phyloP scores from a whole-genome alignment of 129 eudicot genomes.

The Tagetes erecta region DNA sequence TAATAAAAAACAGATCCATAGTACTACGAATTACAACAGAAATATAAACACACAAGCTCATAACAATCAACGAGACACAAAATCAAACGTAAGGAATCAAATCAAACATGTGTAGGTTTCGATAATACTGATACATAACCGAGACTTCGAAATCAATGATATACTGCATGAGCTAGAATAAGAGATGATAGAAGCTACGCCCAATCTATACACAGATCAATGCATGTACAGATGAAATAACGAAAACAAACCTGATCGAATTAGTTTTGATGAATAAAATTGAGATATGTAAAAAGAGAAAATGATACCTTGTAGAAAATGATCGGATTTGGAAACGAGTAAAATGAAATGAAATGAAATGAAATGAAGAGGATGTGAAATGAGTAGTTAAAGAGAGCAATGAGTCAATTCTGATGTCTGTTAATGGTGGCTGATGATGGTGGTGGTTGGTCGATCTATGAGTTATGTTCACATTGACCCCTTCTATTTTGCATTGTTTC shows the following conservation, averaged over 20 bases:
- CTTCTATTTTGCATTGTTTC: too few relatives aligned
- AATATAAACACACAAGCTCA: neutral
- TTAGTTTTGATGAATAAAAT: neutral
- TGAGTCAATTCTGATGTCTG: too few relatives aligned
- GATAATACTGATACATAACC: constrained; percentile 3
- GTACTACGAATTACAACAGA: neutral
- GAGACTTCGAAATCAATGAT: neutral
- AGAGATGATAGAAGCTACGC: neutral
- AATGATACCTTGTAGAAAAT: constrained; percentile 19
- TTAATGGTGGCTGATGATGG: too few relatives aligned
- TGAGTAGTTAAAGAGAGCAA: too few relatives aligned
- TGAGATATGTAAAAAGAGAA: neutral
- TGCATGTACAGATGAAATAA: constrained; percentile 11
- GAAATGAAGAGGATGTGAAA: too few relatives aligned
- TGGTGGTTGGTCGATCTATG: too few relatives aligned
- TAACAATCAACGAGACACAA: constrained; percentile 1
- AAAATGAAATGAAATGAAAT: neutral
- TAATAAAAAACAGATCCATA: neutral
- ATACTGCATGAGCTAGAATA: neutral
- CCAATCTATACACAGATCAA: constrained; percentile 18
- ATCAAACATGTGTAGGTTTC: constrained; percentile 1
- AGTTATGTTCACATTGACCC: too few relatives aligned
- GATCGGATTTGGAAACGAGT: neutral
- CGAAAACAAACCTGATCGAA: constrained; percentile 17
- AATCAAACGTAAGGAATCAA: constrained; percentile 9